Evolutionary conservation across 83 land plant genomes (phyloP).

Genomic region (Thuja plicata): DNA sequence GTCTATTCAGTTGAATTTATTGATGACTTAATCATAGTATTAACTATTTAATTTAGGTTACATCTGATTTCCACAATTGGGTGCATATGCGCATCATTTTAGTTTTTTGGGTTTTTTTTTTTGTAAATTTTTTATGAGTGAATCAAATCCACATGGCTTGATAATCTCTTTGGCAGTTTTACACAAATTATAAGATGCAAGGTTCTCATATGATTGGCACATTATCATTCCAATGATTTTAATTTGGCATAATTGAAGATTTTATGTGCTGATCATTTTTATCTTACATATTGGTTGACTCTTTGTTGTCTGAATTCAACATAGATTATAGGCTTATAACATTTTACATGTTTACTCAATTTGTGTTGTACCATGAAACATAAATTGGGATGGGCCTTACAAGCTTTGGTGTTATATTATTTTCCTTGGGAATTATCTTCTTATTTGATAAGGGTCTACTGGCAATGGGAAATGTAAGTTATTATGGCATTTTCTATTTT

Average conservation of each 20-base stretch:
- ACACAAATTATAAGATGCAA: not conserved
- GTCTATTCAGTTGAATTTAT: no score
- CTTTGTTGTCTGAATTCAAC: no score
- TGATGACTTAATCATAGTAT: no score
- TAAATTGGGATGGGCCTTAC: slow-evolving; percentile 96
- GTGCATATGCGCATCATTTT: no score
- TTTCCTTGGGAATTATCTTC: slow-evolving; percentile 82
- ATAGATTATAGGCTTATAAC: not conserved
- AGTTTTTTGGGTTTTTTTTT: no score
- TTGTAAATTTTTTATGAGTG: not conserved
- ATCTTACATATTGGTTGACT: not conserved
- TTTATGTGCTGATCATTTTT: not conserved
- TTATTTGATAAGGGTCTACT: slow-evolving; percentile 94
- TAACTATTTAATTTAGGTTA: no score
- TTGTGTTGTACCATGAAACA: slow-evolving; percentile 28
- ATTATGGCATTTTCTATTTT: not conserved
- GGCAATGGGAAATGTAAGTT: slow-evolving; percentile 95
- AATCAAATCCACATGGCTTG: not conserved
- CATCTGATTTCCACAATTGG: no score
- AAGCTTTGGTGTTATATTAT: slow-evolving; percentile 87
- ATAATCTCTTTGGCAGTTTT: not conserved
- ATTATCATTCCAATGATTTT: not conserved
- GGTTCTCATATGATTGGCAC: not conserved
- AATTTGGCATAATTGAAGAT: not conserved
- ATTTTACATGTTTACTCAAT: not conserved